phyloP scores from a whole-genome alignment of 2,329 filamentous ascomycete species.

The Lomentospora prolificans region DNA sequence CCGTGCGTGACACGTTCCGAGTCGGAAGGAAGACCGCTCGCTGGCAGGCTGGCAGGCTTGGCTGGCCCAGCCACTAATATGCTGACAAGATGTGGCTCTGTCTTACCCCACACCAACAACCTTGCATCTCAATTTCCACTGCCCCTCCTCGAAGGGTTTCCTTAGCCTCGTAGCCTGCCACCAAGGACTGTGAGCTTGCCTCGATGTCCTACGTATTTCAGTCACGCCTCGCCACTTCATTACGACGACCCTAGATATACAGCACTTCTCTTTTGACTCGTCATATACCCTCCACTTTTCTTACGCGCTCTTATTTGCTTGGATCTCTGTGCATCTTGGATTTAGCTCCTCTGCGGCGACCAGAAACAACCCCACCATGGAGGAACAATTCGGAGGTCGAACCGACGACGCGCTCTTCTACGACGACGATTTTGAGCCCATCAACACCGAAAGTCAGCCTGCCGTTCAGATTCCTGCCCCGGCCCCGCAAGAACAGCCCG shows the following conservation, averaged over 20 bases:
- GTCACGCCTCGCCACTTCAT: no score
- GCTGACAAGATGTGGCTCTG: no score
- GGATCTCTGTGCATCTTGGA: no score
- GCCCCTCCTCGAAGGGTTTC: neutral
- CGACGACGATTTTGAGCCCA: slow-evolving; percentile 53
- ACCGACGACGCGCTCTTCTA: slow-evolving; percentile 55
- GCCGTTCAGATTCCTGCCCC: slow-evolving; percentile 7
- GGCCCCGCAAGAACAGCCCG: slow-evolving; percentile 3
- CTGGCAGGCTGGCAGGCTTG: no score
- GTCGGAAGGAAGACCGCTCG: no score
- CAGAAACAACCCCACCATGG: slow-evolving; percentile 37
- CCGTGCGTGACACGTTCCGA: no score
- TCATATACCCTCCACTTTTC: no score
- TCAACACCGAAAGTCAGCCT: slow-evolving; percentile 16
- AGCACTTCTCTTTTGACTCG: no score
- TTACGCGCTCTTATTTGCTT: no score
- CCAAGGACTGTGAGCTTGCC: neutral
- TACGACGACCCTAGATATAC: no score
- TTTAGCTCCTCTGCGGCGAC: no score
- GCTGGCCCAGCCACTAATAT: no score
- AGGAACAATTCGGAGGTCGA: slow-evolving; percentile 50
- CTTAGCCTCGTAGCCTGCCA: neutral
- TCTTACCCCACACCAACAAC: neutral
- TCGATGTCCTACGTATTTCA: neutral
- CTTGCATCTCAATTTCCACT: neutral